These are phyloP conservation scores for Cyclostephanos tholiformis DNA, from an alignment of 108 stramenopile genomes.

Conservation along the genomic window DNA sequence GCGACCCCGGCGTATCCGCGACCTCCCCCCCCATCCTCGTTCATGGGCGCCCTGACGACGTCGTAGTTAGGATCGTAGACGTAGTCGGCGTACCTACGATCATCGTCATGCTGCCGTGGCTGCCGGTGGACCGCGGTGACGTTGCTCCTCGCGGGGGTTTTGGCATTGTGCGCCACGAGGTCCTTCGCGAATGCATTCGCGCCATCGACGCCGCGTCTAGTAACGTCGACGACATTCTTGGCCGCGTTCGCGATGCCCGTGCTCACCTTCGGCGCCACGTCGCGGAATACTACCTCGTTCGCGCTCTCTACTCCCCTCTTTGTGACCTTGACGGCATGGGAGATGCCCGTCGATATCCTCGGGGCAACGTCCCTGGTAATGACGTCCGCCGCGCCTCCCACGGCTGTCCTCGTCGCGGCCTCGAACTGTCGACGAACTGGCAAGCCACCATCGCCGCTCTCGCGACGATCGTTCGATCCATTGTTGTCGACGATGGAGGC, in stretches of 20 bases:
- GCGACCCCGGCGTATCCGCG: too few species aligned
- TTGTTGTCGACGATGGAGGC: not conserved
- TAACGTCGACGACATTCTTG: not conserved
- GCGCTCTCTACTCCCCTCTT: not conserved
- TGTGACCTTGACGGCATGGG: not conserved
- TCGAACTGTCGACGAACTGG: not conserved
- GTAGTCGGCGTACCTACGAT: constrained; percentile 30
- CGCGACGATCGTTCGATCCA: not conserved
- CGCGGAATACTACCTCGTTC: constrained; percentile 1
- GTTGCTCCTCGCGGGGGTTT: constrained; percentile 23
- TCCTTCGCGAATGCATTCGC: not conserved
- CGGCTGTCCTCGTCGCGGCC: constrained; percentile 2
- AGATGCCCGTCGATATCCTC: constrained; percentile 1
- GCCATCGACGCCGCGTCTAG: constrained; percentile 17
- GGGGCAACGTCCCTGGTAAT: constrained; percentile 4
- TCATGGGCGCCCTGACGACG: constrained; percentile 14
- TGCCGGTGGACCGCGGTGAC: not conserved
- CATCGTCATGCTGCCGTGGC: not conserved
- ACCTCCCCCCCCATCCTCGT: too few species aligned
- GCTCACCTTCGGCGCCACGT: constrained; percentile 17
- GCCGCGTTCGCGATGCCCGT: constrained; percentile 1
- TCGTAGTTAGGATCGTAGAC: constrained; percentile 39
- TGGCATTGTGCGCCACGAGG: not conserved
- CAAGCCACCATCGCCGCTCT: not conserved
- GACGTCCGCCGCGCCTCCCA: constrained; percentile 10